Evolutionary conservation across 306 rosid genomes (phyloP).

Genomic region (Dicorynia guianensis): DNA sequence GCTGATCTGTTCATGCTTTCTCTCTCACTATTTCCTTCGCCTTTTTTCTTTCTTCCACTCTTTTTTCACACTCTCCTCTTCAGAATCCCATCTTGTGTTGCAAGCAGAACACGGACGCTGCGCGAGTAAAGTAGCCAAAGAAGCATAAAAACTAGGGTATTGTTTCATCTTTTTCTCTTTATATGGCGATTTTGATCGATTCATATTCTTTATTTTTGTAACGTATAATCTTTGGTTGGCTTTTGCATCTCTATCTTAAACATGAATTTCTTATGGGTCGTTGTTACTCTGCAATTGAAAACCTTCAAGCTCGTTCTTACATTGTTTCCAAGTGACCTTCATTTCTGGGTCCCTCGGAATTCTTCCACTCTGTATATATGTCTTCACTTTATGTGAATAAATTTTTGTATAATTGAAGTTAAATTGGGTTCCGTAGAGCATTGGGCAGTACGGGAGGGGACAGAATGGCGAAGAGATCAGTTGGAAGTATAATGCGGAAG

Average conservation of each 20-base stretch:
- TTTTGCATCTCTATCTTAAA: not conserved
- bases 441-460: conserved; percentile 32
- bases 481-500: conserved; percentile 57
- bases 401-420: not conserved
- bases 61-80: conserved; percentile 1
- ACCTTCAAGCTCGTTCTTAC: not conserved
- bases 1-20: not conserved
- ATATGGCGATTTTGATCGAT: not conserved
- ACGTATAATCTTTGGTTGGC: not conserved
- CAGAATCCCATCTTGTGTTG: conserved; percentile 19
- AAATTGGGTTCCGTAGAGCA: not conserved
- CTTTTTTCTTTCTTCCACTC: conserved; percentile 10
- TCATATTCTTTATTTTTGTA: not conserved
- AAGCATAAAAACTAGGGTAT: not conserved
- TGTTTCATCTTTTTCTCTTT: not conserved
- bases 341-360: conserved; percentile 19
- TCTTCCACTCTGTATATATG: not conserved
- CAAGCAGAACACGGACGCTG: conserved; percentile 1
- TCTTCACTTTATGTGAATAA: not conserved
- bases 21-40: not conserved
- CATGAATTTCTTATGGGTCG: not conserved
- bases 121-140: not conserved
- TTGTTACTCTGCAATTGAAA: not conserved
- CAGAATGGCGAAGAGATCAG: conserved; percentile 50
- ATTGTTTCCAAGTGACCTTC: not conserved